Base-by-base conservation (phyloP, 2,329 filamentous ascomycete genomes). In the Periglandula ipomoeae region DNA sequence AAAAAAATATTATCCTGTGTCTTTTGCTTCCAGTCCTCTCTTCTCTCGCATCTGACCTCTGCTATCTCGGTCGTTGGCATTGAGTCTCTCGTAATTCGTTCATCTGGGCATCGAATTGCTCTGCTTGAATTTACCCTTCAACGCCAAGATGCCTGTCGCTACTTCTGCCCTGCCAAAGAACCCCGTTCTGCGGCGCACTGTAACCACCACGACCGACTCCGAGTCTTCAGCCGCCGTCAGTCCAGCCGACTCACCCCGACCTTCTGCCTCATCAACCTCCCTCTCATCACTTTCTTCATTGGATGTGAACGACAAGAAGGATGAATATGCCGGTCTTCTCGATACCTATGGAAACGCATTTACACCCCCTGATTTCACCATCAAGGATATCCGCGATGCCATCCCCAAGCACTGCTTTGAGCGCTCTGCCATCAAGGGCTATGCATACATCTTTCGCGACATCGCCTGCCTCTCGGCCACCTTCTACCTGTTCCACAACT, bases 391-490 rank as follows among this genome's bases (percentile, higher is more conserved):
- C 65, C 85, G 89, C 62, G 87, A 95, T 71, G 93, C 93, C 66
- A 98, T 98, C 58, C 93, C 93, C 56, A 89, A 90, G 70, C 93
- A 96, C 78, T 98, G 93, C 79, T 97, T 86, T 69, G 78, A 96
- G 74, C 85, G 93, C 53, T 95, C 88, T 42, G 87, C 80, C 53
- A 65, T 81, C 56, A 81, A 73, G 56, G 85, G 90, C 56, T 75
- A 96, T 64, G 71, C 66, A 62, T 97, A 97, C 70, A 90, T 97
- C 60, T 78, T 82, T 62, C 84, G 91, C 53, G 93, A 98, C 69
- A 66, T 94, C 41, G 68, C 73, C 56, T 81, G 76, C 59, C 73
- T 97, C 34, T 84, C 77, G 40, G 71, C 76, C 63, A 90, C 87
- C 57, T 97, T 97, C 71, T 85, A 84, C 70, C 65, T 93, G 67